Evolutionary conservation across 1,284 basidiomycete species (phyloP).

Genomic region (Sanghuangporus baumii): DNA sequence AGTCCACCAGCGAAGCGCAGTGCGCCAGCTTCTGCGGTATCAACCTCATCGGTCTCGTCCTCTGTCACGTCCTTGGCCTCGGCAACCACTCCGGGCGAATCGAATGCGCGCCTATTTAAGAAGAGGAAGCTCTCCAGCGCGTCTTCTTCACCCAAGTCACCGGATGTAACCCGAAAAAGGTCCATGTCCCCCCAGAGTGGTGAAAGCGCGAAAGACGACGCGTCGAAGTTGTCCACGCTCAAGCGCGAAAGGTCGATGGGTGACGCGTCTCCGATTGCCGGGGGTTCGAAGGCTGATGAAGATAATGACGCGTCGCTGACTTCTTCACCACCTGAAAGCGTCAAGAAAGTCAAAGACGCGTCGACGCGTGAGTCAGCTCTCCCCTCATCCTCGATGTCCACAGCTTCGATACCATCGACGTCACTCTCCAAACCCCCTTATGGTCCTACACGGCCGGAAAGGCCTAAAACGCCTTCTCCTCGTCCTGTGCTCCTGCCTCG

Average conservation of each 20-base stretch:
- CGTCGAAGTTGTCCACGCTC: not conserved
- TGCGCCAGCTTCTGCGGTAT: not conserved
- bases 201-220: not conserved
- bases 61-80: not conserved
- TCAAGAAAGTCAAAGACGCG: not conserved
- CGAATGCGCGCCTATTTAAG: conserved; percentile 5
- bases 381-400: too few relatives aligned
- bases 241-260: not conserved
- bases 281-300: not conserved
- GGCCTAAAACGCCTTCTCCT: too few relatives aligned
- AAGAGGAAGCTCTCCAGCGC: conserved; percentile 9
- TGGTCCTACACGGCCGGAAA: too few relatives aligned
- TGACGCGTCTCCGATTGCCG: not conserved
- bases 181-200: not conserved
- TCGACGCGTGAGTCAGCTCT: not conserved
- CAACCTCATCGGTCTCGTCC: conserved; percentile 3
- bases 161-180: not conserved
- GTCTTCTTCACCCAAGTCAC: not conserved
- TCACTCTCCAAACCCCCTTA: too few relatives aligned
- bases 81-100: not conserved
- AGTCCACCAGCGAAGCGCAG: not conserved
- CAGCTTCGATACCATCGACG: too few relatives aligned
- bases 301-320: not conserved
- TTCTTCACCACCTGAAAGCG: not conserved
- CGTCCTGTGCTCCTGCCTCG: not conserved